Conservation (phyloP, 305 asterid species). For the Fraxinus greggii region DNA sequence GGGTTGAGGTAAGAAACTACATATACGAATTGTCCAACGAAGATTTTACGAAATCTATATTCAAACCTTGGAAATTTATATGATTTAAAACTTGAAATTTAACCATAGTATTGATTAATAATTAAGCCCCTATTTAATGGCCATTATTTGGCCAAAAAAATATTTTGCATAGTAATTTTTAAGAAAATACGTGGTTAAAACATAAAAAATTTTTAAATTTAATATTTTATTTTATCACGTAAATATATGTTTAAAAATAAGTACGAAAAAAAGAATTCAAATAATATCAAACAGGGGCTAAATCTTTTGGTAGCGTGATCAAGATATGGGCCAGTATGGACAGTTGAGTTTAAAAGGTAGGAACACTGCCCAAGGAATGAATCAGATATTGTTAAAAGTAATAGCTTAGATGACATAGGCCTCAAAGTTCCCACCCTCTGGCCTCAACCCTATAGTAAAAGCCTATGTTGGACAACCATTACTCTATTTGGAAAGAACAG, state of each 20-base stretch:
- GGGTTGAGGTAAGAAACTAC: no score
- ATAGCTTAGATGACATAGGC: not conserved
- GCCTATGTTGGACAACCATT: not conserved
- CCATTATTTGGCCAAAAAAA: no score
- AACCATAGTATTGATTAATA: not conserved
- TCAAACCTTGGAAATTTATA: not conserved
- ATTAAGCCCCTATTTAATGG: no score
- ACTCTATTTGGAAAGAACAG: no score
- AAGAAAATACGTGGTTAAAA: no score
- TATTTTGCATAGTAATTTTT: no score
- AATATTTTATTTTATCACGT: no score
- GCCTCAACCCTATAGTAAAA: not conserved
- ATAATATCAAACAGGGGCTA: no score
- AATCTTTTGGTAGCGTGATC: not conserved
- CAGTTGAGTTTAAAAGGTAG: not conserved
- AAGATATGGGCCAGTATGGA: not conserved
- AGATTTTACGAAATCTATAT: no score
- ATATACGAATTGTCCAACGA: not conserved
- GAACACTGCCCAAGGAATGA: slow-evolving; percentile 28
- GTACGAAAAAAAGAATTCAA: no score
- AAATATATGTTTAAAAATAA: no score
- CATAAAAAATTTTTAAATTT: no score
- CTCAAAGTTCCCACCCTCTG: not conserved
- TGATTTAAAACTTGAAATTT: not conserved
- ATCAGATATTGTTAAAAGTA: not conserved